Percentiles rank a stretch among this genome's conserved stretches.
phyloP scores from a whole-genome alignment of 129 eudicot genomes.

The Silybum marianum region DNA sequence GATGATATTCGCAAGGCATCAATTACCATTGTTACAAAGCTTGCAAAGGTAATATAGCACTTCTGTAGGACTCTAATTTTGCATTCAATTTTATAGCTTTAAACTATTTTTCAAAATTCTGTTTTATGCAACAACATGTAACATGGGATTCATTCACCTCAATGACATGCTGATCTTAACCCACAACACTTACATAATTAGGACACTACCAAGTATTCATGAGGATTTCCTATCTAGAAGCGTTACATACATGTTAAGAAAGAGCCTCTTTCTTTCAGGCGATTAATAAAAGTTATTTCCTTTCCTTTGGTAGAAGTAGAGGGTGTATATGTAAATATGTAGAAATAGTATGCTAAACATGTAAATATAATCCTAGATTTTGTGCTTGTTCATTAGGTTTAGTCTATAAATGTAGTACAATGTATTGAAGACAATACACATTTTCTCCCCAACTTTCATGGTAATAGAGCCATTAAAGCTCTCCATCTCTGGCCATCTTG shows the following conservation, averaged over 20 bases:
- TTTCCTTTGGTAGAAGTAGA: background rate
- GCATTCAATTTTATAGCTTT: background rate
- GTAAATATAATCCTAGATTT: background rate
- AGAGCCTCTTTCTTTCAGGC: background rate
- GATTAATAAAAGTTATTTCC: background rate
- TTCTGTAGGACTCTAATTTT: background rate
- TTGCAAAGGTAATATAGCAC: constrained; percentile 68
- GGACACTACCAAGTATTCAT: background rate
- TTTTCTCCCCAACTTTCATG: background rate
- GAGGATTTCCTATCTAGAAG: background rate
- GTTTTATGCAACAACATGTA: background rate
- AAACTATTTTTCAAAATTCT: background rate
- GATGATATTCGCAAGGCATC: constrained; percentile 91
- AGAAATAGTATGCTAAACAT: background rate
- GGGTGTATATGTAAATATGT: background rate
- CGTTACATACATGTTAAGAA: background rate
- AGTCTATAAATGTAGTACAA: background rate
- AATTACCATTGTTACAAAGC: constrained; percentile 81
- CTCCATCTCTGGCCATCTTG: background rate
- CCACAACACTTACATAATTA: background rate
- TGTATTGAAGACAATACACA: background rate
- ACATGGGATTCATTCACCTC: background rate
- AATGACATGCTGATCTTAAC: background rate
- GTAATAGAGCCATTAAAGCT: background rate
- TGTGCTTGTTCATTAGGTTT: background rate